Conservation (phyloP, 192 early-diverging fungal species). For the Entomortierella parvispora region DNA sequence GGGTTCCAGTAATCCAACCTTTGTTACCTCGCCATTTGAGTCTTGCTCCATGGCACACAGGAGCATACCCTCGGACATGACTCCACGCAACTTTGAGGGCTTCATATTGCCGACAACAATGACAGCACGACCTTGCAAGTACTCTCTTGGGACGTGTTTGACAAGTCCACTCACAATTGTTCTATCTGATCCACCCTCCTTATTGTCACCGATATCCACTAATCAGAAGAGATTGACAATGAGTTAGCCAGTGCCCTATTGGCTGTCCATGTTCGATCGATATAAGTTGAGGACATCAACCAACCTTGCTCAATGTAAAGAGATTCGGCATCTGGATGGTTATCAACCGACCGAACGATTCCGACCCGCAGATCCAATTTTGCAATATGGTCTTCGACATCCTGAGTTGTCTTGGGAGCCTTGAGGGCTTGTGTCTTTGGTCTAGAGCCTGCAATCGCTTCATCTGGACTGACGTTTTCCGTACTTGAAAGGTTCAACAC, state of each 20-base stretch:
- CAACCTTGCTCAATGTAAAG: slow-evolving; percentile 60
- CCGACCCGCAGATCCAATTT: slow-evolving; percentile 71
- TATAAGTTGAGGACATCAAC: not conserved
- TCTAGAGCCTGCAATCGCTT: too few relatives aligned
- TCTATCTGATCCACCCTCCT: slow-evolving; percentile 53
- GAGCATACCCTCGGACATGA: slow-evolving; percentile 73
- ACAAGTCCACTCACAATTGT: slow-evolving; percentile 76
- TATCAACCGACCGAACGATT: slow-evolving; percentile 60
- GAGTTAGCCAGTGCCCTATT: slow-evolving; percentile 8
- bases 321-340: slow-evolving; percentile 63
- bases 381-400: slow-evolving; percentile 53
- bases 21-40: slow-evolving; percentile 25
- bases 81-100: slow-evolving; percentile 69
- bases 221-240: slow-evolving; percentile 7
- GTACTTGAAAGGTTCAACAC: slow-evolving; percentile 3
- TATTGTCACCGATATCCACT: slow-evolving; percentile 66
- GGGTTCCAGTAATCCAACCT: slow-evolving; percentile 66
- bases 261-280: not conserved
- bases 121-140: slow-evolving; percentile 58
- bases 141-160: slow-evolving; percentile 61
- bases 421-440: not conserved
- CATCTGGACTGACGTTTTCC: too few relatives aligned
- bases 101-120: slow-evolving; percentile 75
- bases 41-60: slow-evolving; percentile 66
- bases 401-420: not conserved